A percentile compares a stretch with the other conserved stretches of the same genome.
Evolutionary conservation across 805 yeast genomes (phyloP).

Genomic region (Starmerella apis): DNA sequence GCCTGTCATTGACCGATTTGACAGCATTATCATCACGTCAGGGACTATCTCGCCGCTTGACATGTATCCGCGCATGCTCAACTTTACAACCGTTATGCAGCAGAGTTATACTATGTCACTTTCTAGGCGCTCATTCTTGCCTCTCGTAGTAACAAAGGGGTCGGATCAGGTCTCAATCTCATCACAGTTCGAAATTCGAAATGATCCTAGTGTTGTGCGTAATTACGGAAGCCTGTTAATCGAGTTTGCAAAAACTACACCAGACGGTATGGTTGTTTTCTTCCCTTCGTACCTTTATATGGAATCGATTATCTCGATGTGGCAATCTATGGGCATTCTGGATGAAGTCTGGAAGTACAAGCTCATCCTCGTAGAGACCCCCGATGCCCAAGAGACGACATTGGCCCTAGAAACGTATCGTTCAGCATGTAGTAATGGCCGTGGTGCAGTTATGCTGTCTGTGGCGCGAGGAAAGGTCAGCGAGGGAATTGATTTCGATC

Average conservation of each 20-base stretch:
- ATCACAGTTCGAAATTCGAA: conserved; percentile 90
- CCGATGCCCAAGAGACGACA: conserved; percentile 97
- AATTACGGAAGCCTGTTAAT: conserved; percentile 88
- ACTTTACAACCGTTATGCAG: conserved; percentile 85
- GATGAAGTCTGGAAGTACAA: conserved; percentile 99
- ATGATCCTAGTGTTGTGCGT: conserved; percentile 95
- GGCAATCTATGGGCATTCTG: conserved; percentile 97
- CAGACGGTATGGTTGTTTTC: conserved; percentile 96
- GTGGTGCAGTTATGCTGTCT: conserved; percentile 91
- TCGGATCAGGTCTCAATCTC: conserved; percentile 96
- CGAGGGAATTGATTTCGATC: conserved; percentile 98
- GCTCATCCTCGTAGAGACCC: conserved; percentile 89
- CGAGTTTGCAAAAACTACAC: conserved; percentile 89
- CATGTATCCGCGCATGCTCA: conserved; percentile 95
- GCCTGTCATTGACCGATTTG: conserved; percentile 88
- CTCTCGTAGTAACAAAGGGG: conserved; percentile 93
- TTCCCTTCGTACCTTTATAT: conserved; percentile 94
- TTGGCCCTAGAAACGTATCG: conserved; percentile 90
- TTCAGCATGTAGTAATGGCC: conserved; percentile 91
- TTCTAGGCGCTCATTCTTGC: conserved; percentile 83
- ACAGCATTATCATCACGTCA: conserved; percentile 87
- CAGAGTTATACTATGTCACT: conserved; percentile 94
- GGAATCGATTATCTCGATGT: conserved; percentile 96
- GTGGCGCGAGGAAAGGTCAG: conserved; percentile 99
- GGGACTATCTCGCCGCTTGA: conserved; percentile 98